phyloP scores from a whole-genome alignment of 169 alveolate species.

The Cyclospora cayetanensis region DNA sequence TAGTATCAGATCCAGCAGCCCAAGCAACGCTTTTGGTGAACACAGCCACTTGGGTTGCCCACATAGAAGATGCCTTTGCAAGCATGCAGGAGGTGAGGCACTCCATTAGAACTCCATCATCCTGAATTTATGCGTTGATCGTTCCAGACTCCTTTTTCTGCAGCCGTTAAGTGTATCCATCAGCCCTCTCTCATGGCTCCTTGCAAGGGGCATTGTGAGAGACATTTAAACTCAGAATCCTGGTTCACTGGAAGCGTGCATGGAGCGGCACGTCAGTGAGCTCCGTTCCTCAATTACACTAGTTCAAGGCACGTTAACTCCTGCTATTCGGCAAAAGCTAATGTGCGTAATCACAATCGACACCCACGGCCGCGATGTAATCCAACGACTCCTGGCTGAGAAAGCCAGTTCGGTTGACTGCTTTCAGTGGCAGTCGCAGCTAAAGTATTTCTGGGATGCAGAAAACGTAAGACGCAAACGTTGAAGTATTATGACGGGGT shows the following conservation, averaged over 20 bases:
- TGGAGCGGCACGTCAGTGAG: constrained; percentile 74
- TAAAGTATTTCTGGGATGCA: constrained; percentile 92
- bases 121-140: too few species aligned
- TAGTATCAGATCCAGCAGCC: constrained; percentile 87
- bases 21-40: constrained; percentile 92
- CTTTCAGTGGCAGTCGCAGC: constrained; percentile 97
- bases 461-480: constrained; percentile 32
- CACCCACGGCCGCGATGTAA: constrained; percentile 96
- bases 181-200: too few species aligned
- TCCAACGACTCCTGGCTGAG: constrained; percentile 89
- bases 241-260: constrained; percentile 34
- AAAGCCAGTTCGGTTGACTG: constrained; percentile 89
- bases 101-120: neutral
- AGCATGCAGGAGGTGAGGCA: constrained; percentile 37
- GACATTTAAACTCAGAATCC: too few species aligned
- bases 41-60: constrained; percentile 87
- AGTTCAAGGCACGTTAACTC: constrained; percentile 91
- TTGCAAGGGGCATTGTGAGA: too few species aligned
- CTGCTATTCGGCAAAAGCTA: constrained; percentile 87
- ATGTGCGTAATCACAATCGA: constrained; percentile 96
- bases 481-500: too few species aligned
- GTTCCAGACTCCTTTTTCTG: too few species aligned
- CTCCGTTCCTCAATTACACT: constrained; percentile 85
- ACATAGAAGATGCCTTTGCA: constrained; percentile 87
- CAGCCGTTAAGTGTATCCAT: too few species aligned